phyloP scores from a whole-genome alignment of 73 alveolate species.

The Uronychia binucleata region DNA sequence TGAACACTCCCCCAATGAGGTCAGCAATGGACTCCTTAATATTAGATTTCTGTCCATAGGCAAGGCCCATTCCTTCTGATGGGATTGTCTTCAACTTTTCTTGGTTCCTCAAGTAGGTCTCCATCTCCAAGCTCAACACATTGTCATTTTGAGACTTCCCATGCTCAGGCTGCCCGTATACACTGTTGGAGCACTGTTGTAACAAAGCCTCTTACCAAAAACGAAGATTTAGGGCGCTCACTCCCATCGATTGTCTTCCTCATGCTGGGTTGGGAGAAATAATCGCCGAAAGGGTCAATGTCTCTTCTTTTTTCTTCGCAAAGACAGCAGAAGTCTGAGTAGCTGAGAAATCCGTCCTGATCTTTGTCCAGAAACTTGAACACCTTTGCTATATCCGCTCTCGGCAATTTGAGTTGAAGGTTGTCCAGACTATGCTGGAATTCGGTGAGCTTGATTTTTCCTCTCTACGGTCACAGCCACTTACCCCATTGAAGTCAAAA shows the following conservation, averaged over 20 bases:
- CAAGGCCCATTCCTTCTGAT: neutral
- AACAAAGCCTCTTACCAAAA: no score
- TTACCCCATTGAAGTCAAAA: conserved; percentile 32
- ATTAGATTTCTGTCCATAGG: neutral
- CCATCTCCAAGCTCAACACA: no score
- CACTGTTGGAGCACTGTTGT: no score
- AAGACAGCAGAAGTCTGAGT: conserved; percentile 38
- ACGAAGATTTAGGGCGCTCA: no score
- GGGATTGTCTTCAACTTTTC: neutral
- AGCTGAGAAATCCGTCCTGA: conserved; percentile 20
- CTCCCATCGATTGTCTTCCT: no score
- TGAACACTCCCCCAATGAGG: neutral
- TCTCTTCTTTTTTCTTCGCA: conserved; percentile 43
- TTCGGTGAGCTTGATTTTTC: neutral
- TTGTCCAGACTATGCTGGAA: conserved; percentile 25
- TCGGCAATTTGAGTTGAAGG: conserved; percentile 19
- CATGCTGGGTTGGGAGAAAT: no score
- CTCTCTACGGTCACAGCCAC: neutral
- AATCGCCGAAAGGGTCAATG: conserved; percentile 40
- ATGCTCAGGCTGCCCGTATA: no score
- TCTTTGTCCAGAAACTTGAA: conserved; percentile 29
- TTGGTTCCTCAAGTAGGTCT: neutral
- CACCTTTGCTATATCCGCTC: conserved; percentile 10
- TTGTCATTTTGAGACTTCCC: neutral
- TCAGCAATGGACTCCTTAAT: neutral